phyloP scores from a whole-genome alignment of 177 flowering plant species.

The Tripterygium wilfordii region DNA sequence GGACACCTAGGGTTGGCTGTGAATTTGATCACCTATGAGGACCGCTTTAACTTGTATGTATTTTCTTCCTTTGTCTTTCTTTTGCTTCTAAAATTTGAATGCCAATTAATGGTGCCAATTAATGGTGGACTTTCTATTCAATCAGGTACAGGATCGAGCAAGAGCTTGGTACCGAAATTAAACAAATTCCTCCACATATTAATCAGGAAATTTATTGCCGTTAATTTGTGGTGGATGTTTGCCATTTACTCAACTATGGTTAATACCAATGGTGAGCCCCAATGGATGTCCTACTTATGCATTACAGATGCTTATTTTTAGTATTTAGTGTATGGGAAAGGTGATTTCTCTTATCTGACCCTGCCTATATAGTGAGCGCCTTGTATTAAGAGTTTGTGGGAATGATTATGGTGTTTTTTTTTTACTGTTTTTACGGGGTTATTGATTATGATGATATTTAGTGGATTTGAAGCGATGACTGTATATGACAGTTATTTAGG shows the following conservation, averaged over 20 bases:
- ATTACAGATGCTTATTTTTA: no score
- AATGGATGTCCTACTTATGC: no score
- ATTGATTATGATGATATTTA: no score
- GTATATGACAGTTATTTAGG: no score
- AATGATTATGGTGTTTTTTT: no score
- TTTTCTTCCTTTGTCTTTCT: background rate
- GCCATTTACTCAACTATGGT: slow-evolving; percentile 10
- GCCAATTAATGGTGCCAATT: background rate
- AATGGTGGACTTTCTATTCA: background rate
- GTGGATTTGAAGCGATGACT: no score
- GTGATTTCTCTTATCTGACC: no score
- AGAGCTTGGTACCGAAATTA: slow-evolving; percentile 90
- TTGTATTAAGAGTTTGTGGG: no score
- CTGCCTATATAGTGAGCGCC: no score
- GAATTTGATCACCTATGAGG: slow-evolving; percentile 91
- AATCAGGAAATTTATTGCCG: slow-evolving; percentile 80
- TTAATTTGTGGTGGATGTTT: slow-evolving; percentile 27
- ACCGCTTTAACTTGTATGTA: slow-evolving; percentile 89
- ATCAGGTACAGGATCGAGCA: slow-evolving; percentile 87
- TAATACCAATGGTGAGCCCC: slow-evolving; percentile 8
- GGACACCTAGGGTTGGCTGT: slow-evolving; percentile 91
- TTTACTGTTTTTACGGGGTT: no score
- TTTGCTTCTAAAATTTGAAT: background rate
- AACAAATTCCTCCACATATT: slow-evolving; percentile 87
- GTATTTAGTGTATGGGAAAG: no score